Evolutionary conservation across 345 rosid species (phyloP), one percentile per base, ranked within the genome.

Genomic region (Eutrema yunnanense): DNA sequence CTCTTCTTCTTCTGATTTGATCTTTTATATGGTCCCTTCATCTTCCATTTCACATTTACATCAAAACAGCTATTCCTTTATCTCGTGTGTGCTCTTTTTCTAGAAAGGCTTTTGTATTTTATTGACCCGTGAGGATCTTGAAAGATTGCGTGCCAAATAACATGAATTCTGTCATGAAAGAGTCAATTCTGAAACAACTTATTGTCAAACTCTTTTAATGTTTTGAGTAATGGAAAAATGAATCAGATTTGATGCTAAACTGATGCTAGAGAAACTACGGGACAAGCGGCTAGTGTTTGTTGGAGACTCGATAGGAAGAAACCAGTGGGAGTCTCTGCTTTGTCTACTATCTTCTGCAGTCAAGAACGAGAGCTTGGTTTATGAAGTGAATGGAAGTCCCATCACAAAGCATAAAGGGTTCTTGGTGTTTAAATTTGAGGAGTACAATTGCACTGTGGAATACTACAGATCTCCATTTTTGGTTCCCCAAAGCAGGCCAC

Each of bases 231-330:
- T 60, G 59, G 12, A 47, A 42, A 60, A 42, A 62, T 61, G 69
- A 44, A 75, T 57, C 82, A 95, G 97, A 65, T 95, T 95, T 68
- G 84, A 88, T 78, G 93, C 93, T 22, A 80, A 72, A 58, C 14
- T 73, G 69, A 87, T 90, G 96, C 73, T 92, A 57, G 89, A 90
- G 74, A 86, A 81, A 55, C 75, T 92, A 33, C 81, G 84, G 38
- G 79, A 89, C 73, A 76, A 82, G 73, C 67, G 96, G 68, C 77
- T 95, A 7, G 96, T 80, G 13, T 95, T 92, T 73, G 91, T 86
- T n/a, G 99, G 99, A 6, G 99, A 92, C 41, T 95, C 99, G 8
- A 82, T 95, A 42, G 99, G 96, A 54, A 83, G 98, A 77, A 95
- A 95, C 81, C 99, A 95, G 30, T 92, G 96, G 96, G 96, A 95